phyloP scores from a whole-genome alignment of 371 early-diverging fungal genomes.

The Amoeboradix gromovi region DNA sequence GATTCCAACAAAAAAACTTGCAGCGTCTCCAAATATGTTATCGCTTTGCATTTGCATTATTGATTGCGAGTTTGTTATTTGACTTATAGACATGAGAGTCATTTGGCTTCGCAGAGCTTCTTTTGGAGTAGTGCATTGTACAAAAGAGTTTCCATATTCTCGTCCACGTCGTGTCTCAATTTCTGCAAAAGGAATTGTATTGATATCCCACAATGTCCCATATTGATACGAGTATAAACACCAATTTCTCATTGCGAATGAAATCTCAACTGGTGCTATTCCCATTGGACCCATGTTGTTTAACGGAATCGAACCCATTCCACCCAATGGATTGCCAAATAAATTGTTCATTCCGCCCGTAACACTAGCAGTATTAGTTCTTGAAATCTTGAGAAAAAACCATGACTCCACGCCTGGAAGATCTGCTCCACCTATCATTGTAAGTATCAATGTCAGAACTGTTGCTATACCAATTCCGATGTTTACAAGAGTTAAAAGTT shows the following conservation, averaged over 20 bases:
- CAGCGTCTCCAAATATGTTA: not conserved
- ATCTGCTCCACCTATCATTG: not conserved
- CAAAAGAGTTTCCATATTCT: not conserved
- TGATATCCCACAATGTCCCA: not conserved
- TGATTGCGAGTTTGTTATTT: not conserved
- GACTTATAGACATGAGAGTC: not conserved
- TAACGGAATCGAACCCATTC: too few species aligned
- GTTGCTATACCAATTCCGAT: not conserved
- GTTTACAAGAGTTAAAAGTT: not conserved
- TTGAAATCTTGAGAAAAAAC: not conserved
- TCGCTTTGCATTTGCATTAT: not conserved
- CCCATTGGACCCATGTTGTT: not conserved
- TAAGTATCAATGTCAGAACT: not conserved
- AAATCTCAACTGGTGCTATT: not conserved
- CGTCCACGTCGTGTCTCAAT: not conserved
- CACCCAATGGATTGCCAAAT: not conserved
- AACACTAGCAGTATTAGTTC: not conserved
- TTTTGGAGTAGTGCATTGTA: not conserved
- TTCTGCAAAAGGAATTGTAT: not conserved
- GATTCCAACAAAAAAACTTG: not conserved
- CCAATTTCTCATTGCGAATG: not conserved
- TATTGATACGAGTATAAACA: not conserved
- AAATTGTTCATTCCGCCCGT: not conserved
- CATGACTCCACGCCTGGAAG: not conserved
- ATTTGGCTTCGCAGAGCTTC: not conserved